A percentile compares a stretch with the other conserved stretches of the same genome.
Evolutionary conservation across 208 protist species (phyloP).

Genomic region (Crithidia brevicula): DNA sequence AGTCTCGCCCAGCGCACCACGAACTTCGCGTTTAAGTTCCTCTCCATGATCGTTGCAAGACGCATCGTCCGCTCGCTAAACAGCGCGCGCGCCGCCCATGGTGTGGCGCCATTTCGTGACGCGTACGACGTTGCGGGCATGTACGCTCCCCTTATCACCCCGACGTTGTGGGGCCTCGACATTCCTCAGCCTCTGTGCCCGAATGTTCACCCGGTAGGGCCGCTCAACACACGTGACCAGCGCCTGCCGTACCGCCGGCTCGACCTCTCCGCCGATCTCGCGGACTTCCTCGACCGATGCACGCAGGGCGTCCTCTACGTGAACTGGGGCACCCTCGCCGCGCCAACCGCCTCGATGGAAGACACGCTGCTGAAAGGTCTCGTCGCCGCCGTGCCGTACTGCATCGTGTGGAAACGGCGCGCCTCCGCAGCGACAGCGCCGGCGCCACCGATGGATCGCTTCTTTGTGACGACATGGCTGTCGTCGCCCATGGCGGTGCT

Average conservation of each 20-base stretch:
- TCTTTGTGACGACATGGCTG: constrained; percentile 36
- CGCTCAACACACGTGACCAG: constrained; percentile 41
- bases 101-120: constrained; percentile 29
- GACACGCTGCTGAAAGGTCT: constrained; percentile 35
- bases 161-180: constrained; percentile 55
- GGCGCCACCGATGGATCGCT: not conserved
- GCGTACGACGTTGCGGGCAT: constrained; percentile 43
- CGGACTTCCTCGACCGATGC: constrained; percentile 44
- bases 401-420: constrained; percentile 58
- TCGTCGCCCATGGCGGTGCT: constrained; percentile 42
- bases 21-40: constrained; percentile 37
- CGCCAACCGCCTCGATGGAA: constrained; percentile 17
- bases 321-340: constrained; percentile 53
- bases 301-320: constrained; percentile 49
- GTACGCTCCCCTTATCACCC: constrained; percentile 44
- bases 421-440: not conserved
- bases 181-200: constrained; percentile 56
- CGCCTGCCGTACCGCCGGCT: constrained; percentile 17
- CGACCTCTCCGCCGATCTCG: constrained; percentile 22
- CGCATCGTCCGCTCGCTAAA: constrained; percentile 32
- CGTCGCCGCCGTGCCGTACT: constrained; percentile 33
- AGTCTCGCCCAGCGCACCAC: constrained; percentile 18
- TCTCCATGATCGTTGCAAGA: constrained; percentile 4
- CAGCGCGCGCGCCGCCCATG: constrained; percentile 18
- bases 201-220: constrained; percentile 56